phyloP scores from a whole-genome alignment of 2,329 filamentous ascomycete genomes.

The Penicillium sp. region DNA sequence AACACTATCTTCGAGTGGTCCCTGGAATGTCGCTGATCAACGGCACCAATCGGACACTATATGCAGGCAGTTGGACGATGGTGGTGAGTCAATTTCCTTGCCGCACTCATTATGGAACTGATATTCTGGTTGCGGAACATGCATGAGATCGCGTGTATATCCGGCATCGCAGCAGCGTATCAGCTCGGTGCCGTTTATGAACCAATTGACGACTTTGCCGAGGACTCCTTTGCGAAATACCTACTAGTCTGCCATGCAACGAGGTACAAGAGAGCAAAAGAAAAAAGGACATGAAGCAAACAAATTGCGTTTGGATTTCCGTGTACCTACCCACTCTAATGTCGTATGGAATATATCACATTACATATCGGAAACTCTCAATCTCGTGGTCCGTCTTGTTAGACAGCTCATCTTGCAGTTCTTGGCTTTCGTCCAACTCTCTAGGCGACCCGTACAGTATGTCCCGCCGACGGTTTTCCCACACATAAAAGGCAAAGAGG shows the following conservation, averaged over 20 bases:
- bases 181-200: constrained; percentile 62
- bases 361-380: constrained; percentile 35
- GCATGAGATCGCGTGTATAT: constrained; percentile 67
- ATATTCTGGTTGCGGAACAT: constrained; percentile 36
- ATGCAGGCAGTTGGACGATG: constrained; percentile 65
- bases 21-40: constrained; percentile 71
- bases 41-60: constrained; percentile 59
- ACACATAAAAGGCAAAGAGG: constrained; percentile 30
- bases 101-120: neutral
- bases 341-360: constrained; percentile 13
- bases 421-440: constrained; percentile 27
- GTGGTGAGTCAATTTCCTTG: constrained; percentile 50
- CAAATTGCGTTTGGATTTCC: neutral
- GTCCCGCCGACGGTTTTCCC: constrained; percentile 33
- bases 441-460: constrained; percentile 24
- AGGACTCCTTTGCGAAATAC: constrained; percentile 34
- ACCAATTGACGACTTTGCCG: constrained; percentile 34
- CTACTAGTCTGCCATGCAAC: constrained; percentile 32
- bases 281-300: constrained; percentile 13
- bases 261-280: constrained; percentile 24
- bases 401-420: constrained; percentile 31
- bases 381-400: constrained; percentile 38
- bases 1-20: constrained; percentile 60
- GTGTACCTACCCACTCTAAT: neutral
- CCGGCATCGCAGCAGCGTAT: constrained; percentile 67